Percentiles rank a stretch among this genome's conserved stretches.
phyloP scores from a whole-genome alignment of 345 rosid genomes.

The Gossypium raimondii region DNA sequence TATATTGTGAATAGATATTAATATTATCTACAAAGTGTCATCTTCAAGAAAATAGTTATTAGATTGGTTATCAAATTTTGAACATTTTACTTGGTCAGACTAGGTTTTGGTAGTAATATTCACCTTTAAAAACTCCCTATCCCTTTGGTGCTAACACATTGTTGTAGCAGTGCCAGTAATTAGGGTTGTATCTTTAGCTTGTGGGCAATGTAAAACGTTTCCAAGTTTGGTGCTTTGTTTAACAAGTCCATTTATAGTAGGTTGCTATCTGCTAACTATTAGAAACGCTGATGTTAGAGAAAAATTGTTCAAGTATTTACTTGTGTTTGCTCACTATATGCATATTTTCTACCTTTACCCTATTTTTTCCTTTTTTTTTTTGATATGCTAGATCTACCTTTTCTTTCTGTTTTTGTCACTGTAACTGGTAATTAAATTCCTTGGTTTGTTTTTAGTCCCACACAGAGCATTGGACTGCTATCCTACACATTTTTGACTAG shows the following conservation, averaged over 20 bases:
- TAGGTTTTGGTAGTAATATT: no score
- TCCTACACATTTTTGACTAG: slow-evolving; percentile 89
- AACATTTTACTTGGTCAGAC: no score
- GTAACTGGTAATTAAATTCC: slow-evolving; percentile 15
- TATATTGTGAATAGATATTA: no score
- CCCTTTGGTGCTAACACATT: neutral
- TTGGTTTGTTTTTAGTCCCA: slow-evolving; percentile 46
- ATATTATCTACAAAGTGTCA: neutral
- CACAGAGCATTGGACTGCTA: slow-evolving; percentile 88
- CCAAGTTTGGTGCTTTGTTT: neutral
- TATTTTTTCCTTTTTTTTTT: neutral
- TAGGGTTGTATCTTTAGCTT: neutral
- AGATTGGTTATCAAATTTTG: no score
- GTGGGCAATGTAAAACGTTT: neutral
- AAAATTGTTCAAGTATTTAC: neutral
- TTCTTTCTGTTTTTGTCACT: neutral
- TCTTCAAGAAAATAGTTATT: no score
- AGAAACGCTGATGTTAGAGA: neutral
- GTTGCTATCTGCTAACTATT: neutral
- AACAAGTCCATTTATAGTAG: neutral
- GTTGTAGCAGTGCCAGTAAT: neutral
- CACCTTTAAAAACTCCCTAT: no score
- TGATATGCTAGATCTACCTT: neutral
- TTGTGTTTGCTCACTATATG: neutral
- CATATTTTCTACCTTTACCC: neutral